Base-by-base conservation (phyloP, 169 alveolate species). In the Plasmodium adleri region DNA sequence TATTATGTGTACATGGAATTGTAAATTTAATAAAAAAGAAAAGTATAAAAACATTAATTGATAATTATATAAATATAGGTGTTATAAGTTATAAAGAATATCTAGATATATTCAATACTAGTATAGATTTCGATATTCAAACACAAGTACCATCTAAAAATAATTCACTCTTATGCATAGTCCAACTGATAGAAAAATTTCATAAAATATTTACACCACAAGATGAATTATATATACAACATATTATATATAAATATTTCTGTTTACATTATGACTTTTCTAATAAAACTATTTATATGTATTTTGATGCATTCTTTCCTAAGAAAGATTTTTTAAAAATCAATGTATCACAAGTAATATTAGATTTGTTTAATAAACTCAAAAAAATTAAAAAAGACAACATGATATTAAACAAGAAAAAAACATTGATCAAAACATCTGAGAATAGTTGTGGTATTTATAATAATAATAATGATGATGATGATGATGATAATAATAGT, bases 11-110 rank as follows among this genome's bases (percentile, higher is more conserved):
- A 24, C 97, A 95, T 67, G 93, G 95, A 32, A 83, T 94, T 76
- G 94, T 93, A 59, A 95, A 95, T 67, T 92, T 93, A 43, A 91
- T 94, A 67, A 92, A 96, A 63, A 95, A 95, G 85, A 92, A 92
- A 76, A 80, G 95, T 49, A 94, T 95, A 59, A 88, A 76, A 54
- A 93, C 74, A 76, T 88, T 95, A 88, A 76, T 95, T 9, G 91
- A 93, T 59, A 94, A 94, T 72, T 94, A 95, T 88, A 91, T 94
- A 43, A 93, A 93, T 58, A 92, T 95, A 32, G 92, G 92, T 15
- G 92, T 86, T 3, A 54, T 86, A 28, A 86, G 72, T 60, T 86
- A 86, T 62, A 86, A 45, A 47, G 87, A 86, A 17, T 86, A 86
- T 86, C 72, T 86, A 64, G 92, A 66, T 62, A 86, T 86, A 45